A percentile compares a stretch with the other conserved stretches of the same genome.
These are phyloP conservation scores for Colletotrichum costaricense DNA, from an alignment of 2,329 filamentous ascomycete species.

Conservation along the genomic window DNA sequence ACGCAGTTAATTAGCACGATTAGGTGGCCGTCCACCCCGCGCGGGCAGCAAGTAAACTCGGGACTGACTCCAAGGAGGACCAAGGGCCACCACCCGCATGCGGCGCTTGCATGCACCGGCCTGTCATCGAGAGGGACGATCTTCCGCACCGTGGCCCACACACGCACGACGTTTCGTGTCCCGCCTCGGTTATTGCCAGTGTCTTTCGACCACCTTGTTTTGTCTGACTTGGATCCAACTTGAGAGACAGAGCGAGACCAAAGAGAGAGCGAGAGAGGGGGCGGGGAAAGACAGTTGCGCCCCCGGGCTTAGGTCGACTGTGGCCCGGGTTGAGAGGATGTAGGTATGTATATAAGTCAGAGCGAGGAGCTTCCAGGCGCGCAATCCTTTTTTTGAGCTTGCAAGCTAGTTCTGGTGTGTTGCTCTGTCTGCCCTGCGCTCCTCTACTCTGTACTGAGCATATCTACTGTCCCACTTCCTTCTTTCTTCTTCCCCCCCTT, in stretches of 20 bases:
- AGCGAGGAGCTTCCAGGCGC: neutral
- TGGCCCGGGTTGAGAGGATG: neutral
- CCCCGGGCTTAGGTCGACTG: neutral
- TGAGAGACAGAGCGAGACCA: neutral
- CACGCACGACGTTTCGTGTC: slow-evolving; percentile 34
- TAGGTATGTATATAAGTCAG: neutral
- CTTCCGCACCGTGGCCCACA: slow-evolving; percentile 28
- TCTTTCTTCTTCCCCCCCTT: neutral
- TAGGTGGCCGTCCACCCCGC: neutral
- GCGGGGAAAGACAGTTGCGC: neutral
- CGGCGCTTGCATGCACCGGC: slow-evolving; percentile 32
- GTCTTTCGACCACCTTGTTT: neutral
- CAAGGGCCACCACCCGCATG: slow-evolving; percentile 13
- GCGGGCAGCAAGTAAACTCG: neutral
- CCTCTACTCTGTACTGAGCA: neutral
- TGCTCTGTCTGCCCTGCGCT: neutral
- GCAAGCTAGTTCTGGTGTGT: neutral
- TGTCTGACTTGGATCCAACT: neutral
- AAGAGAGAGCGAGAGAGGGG: neutral
- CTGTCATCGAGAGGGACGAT: slow-evolving; percentile 32
- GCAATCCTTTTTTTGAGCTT: neutral
- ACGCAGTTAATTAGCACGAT: too few species aligned
- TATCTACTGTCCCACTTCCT: neutral
- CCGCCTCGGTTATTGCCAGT: slow-evolving; percentile 20
- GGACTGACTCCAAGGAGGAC: neutral